These are phyloP conservation scores for Neurospora sublineolata DNA, from an alignment of 495 filamentous ascomycete genomes.

Conservation along the genomic window DNA sequence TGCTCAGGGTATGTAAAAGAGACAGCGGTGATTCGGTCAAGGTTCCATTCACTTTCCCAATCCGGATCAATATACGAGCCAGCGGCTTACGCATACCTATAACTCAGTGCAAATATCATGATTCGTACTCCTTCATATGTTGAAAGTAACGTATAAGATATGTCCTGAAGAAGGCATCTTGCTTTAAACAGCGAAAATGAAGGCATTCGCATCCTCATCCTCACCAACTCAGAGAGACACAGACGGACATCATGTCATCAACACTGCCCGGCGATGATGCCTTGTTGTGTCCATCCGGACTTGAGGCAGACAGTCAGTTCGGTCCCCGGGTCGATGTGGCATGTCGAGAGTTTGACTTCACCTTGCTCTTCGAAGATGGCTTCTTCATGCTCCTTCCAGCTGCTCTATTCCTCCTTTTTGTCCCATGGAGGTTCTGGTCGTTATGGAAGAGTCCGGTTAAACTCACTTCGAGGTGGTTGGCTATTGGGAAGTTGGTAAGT, in stretches of 20 bases:
- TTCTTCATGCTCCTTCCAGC: constrained; percentile 21
- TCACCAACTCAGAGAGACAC: neutral
- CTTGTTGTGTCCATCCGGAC: neutral
- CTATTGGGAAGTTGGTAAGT: constrained; percentile 18
- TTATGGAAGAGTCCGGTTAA: constrained; percentile 19
- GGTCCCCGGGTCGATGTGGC: constrained; percentile 17
- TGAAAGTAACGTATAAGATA: neutral
- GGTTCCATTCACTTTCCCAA: neutral
- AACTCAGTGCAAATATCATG: neutral
- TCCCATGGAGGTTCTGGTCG: constrained; percentile 11
- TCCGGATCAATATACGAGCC: neutral
- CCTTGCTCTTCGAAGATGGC: constrained; percentile 25
- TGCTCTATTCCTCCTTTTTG: constrained; percentile 17
- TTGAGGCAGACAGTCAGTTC: constrained; percentile 8
- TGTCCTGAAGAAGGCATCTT: neutral
- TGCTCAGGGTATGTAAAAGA: neutral
- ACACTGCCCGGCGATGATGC: neutral
- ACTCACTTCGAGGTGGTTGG: constrained; percentile 17
- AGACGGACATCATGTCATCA: neutral
- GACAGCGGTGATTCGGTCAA: neutral
- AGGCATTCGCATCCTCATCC: neutral
- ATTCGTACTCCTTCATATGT: neutral
- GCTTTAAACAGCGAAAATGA: neutral
- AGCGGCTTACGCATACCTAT: neutral
- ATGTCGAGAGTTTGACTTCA: constrained; percentile 29